A percentile compares a stretch with the other conserved stretches of the same genome.
phyloP scores from a whole-genome alignment of 2,329 filamentous ascomycete genomes.

The Torrubiellomyces zombiae region DNA sequence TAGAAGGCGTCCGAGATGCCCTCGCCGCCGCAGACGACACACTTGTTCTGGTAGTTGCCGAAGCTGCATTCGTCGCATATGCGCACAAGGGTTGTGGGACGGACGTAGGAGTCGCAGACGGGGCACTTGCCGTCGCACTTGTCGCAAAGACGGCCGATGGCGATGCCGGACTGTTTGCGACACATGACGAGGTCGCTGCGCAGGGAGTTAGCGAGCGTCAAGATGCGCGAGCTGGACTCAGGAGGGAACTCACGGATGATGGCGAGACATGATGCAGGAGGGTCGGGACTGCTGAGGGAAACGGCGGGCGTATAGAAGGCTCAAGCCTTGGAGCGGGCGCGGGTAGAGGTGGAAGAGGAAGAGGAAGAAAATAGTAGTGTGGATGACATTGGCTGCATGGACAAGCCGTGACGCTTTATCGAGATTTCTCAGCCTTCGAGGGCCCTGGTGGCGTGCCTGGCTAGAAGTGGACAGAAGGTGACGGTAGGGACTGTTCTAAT shows the following conservation, averaged over 20 bases:
- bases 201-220: conserved; percentile 10
- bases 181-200: conserved; percentile 92
- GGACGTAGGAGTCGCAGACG: conserved; percentile 97
- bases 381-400: conserved; percentile 1
- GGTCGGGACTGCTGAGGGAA: conserved; percentile 1
- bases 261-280: conserved; percentile 59
- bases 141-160: conserved; percentile 96
- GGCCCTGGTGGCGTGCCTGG: conserved; percentile 6
- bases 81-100: conserved; percentile 87
- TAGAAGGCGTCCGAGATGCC: conserved; percentile 98
- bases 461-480: too few relatives aligned
- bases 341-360: conserved; percentile 1
- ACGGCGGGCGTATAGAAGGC: background rate
- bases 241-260: conserved; percentile 57
- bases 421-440: conserved; percentile 32
- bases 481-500: too few relatives aligned
- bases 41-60: conserved; percentile 99
- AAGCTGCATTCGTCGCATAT: conserved; percentile 99
- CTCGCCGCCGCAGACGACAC: conserved; percentile 94
- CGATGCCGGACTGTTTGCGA: conserved; percentile 94
- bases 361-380: conserved; percentile 1
- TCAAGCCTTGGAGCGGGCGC: background rate
- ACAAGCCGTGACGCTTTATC: conserved; percentile 6
- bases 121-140: conserved; percentile 99
- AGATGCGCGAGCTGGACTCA: conserved; percentile 1